phyloP scores from a whole-genome alignment of 768 basidiomycete genomes.

The Lactifluus rugatus region DNA sequence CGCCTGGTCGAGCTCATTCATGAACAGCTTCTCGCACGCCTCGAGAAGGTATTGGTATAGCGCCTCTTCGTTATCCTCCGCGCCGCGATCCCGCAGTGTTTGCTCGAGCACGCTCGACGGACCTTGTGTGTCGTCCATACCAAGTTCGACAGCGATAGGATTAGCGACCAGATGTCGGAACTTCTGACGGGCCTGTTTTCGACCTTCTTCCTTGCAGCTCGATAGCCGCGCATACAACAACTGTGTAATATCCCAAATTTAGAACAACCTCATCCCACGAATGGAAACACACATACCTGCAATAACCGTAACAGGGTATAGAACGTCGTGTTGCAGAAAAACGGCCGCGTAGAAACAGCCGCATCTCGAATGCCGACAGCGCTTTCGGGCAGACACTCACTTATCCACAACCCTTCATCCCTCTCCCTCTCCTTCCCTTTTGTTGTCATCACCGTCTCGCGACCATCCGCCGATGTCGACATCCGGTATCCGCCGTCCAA shows the following conservation, averaged over 20 bases:
- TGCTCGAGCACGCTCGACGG: conserved; percentile 57
- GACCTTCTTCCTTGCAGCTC: conserved; percentile 76
- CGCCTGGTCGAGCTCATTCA: conserved; percentile 83
- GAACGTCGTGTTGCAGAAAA: conserved; percentile 89
- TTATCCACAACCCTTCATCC: conserved; percentile 13
- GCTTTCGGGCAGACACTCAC: conserved; percentile 15
- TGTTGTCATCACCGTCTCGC: neutral
- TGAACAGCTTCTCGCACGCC: conserved; percentile 89
- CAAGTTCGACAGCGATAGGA: conserved; percentile 73
- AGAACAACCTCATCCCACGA: neutral
- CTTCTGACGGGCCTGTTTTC: conserved; percentile 54
- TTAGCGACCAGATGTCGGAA: conserved; percentile 63
- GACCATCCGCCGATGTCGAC: conserved; percentile 15
- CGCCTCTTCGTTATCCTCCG: conserved; percentile 45
- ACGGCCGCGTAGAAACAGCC: conserved; percentile 37
- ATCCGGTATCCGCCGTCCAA: conserved; percentile 13
- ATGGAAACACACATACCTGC: conserved; percentile 48
- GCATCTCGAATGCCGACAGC: conserved; percentile 21
- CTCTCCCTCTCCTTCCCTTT: conserved; percentile 15
- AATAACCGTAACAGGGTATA: conserved; percentile 83
- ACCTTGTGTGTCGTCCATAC: conserved; percentile 77
- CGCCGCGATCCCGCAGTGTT: conserved; percentile 42
- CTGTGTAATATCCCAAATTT: conserved; percentile 32
- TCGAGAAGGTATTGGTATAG: conserved; percentile 85
- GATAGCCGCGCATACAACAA: conserved; percentile 80